Percentiles rank a stretch among this genome's conserved stretches.
phyloP scores from a whole-genome alignment of 805 yeast species.

The Candida xiaguanensis region DNA sequence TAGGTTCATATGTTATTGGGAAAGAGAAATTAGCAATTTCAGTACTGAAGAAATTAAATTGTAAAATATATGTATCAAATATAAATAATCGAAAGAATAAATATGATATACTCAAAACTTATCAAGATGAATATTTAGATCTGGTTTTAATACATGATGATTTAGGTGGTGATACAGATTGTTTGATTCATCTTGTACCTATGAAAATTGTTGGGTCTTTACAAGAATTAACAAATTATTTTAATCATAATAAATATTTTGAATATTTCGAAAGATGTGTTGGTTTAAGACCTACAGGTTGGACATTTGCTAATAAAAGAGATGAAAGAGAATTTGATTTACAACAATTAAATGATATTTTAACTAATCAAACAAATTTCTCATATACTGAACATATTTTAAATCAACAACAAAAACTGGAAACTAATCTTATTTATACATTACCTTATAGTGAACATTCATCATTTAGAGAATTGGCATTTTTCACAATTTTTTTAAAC shows the following conservation, averaged over 20 bases:
- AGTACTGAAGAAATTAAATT: constrained; percentile 47
- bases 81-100: constrained; percentile 44
- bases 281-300: constrained; percentile 88
- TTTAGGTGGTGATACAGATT: constrained; percentile 41
- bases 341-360: constrained; percentile 6
- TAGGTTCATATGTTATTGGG: constrained; percentile 91
- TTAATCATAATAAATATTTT: constrained; percentile 41
- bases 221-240: constrained; percentile 46
- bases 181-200: constrained; percentile 66
- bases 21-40: constrained; percentile 80
- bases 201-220: constrained; percentile 52
- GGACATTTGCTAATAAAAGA: constrained; percentile 52
- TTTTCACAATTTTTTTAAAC: constrained; percentile 53
- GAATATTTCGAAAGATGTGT: constrained; percentile 54
- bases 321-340: constrained; percentile 8
- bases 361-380: constrained; percentile 18
- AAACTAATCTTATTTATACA: constrained; percentile 44
- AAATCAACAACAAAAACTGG: constrained; percentile 20
- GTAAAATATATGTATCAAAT: constrained; percentile 54
- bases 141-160: constrained; percentile 19
- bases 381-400: constrained; percentile 27
- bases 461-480: constrained; percentile 73
- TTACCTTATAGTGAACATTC: constrained; percentile 96
- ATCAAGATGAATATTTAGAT: constrained; percentile 41
- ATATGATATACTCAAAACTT: constrained; percentile 38